Evolutionary conservation across 116 monocot genomes (phyloP), one percentile per base, ranked within the genome.

Genomic region (Iris pallida): DNA sequence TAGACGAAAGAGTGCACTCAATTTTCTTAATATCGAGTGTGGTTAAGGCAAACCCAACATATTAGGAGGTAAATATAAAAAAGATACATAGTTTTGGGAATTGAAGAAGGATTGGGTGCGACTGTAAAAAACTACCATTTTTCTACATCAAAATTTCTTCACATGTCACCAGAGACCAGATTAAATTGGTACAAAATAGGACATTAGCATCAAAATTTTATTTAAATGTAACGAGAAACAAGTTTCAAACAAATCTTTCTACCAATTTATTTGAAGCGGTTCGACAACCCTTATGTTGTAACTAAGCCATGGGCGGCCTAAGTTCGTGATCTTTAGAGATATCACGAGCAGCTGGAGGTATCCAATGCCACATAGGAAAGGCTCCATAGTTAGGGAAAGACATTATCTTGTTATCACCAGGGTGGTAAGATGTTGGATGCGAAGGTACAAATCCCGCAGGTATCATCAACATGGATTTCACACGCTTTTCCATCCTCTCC

Each of bases 281-380:
- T 12, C 59, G 41, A 30, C 8, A n/a, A 59, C 2, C 8, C 59
- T 4, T 59, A 5, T 57, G 19, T 40, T 46, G 45, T 46, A 7
- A 63, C 47, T 64, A 64, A 64, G 64, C 64, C 64, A 64, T 64
- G 2, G 64, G 64, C 0, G 64, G 64, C 47, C 64, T 64, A 44
- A 64, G 45, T 19, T 64, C 64, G 19, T 64, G 47, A 64, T 64
- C 64, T 48, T 64, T 64, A 3, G 64, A 64, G 47, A 48, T 48
- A 48, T 64, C 64, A 64, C 64, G 47, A 64, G 19, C 46, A 47
- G 46, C 64, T 19, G 64, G 64, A 4, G 64, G 64, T 16, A 64
- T 64, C 64, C 64, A 48, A 6, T 64, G 64, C 64, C 64, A 47
- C 64, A 64, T 48, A 64, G 64, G 64, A 47, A 64, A 47, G 12